These are phyloP conservation scores for Camelina laxa DNA, from an alignment of 345 rosid species.

Conservation along the genomic window DNA sequence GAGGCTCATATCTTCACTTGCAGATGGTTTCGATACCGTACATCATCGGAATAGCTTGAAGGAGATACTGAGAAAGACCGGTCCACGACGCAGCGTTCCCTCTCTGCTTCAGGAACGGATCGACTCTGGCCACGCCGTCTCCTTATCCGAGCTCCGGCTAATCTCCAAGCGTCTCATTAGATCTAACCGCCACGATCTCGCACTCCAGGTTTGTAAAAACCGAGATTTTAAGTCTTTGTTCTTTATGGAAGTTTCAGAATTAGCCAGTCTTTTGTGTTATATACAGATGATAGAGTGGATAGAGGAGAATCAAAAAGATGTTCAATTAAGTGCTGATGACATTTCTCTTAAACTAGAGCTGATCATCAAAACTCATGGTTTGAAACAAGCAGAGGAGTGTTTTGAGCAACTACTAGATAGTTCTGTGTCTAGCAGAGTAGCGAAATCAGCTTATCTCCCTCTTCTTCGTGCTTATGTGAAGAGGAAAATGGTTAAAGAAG, in stretches of 20 bases:
- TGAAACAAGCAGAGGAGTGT: constrained; percentile 55
- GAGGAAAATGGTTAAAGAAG: constrained; percentile 47
- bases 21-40: constrained; percentile 3
- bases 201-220: constrained; percentile 53
- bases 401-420: constrained; percentile 38
- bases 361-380: constrained; percentile 49
- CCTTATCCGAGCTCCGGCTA: constrained; percentile 51
- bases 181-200: constrained; percentile 53
- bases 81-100: constrained; percentile 39
- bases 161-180: constrained; percentile 45
- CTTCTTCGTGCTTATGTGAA: constrained; percentile 61
- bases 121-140: constrained; percentile 48
- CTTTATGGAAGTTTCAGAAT: not conserved
- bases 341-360: constrained; percentile 51
- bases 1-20: constrained; percentile 44
- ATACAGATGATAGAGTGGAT: constrained; percentile 58
- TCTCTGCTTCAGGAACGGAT: constrained; percentile 48
- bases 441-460: constrained; percentile 53
- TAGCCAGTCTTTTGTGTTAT: not conserved
- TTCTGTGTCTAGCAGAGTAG: constrained; percentile 23
- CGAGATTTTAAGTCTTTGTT: too few species aligned
- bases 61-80: constrained; percentile 48
- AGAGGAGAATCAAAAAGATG: constrained; percentile 53
- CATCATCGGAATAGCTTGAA: constrained; percentile 27
- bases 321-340: constrained; percentile 42